Conservation (phyloP, 768 basidiomycete species). For the Naganishia randhawae region DNA sequence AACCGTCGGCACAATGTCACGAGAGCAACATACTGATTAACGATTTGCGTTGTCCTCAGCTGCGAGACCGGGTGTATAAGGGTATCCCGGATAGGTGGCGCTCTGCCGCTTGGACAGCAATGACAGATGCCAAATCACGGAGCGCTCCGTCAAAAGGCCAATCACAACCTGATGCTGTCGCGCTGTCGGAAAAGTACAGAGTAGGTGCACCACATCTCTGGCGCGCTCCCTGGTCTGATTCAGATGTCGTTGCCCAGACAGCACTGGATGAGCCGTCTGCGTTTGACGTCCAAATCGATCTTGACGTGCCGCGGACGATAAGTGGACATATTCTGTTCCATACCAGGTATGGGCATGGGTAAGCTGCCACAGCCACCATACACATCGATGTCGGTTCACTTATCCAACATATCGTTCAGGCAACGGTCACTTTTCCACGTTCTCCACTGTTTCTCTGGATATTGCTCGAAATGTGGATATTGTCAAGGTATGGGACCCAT, state of each 20-base stretch:
- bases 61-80: constrained; percentile 75
- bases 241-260: constrained; percentile 50
- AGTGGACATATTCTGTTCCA: constrained; percentile 89
- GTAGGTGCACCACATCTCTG: constrained; percentile 32
- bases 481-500: constrained; percentile 99
- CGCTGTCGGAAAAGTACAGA: constrained; percentile 50
- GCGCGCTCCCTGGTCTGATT: background rate
- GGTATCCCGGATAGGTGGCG: constrained; percentile 97
- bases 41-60: constrained; percentile 26
- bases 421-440: constrained; percentile 95
- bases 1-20: too few species aligned
- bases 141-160: constrained; percentile 27
- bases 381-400: background rate
- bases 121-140: constrained; percentile 56
- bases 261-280: constrained; percentile 72
- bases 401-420: constrained; percentile 51
- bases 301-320: constrained; percentile 95
- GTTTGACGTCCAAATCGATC: constrained; percentile 94
- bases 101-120: constrained; percentile 79
- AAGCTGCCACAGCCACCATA: constrained; percentile 46
- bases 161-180: constrained; percentile 40
- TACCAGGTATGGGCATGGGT: constrained; percentile 94
- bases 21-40: background rate
- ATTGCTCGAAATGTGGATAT: constrained; percentile 84
- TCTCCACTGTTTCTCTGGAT: constrained; percentile 81